A percentile compares a stretch with the other conserved stretches of the same genome.
Evolutionary conservation across 106 monocot species (phyloP).

Genomic region (Dendrobium huoshanense): DNA sequence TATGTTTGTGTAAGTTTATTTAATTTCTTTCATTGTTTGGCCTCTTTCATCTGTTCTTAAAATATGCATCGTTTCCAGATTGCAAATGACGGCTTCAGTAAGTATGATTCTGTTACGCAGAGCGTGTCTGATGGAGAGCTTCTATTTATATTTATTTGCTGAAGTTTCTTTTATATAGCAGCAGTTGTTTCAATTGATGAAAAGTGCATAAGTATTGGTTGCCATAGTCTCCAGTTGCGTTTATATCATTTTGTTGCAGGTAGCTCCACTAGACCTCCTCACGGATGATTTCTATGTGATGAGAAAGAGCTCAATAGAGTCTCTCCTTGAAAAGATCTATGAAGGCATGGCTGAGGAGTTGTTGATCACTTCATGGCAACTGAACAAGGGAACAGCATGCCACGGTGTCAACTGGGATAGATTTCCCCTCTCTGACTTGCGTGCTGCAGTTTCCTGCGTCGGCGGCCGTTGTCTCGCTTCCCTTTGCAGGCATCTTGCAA

Average conservation of each 20-base stretch:
- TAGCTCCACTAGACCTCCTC: constrained; percentile 68
- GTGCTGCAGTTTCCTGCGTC: constrained; percentile 69
- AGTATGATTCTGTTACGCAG: too few species aligned
- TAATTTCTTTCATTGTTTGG: too few species aligned
- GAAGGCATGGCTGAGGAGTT: constrained; percentile 82
- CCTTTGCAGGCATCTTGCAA: constrained; percentile 58
- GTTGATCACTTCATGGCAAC: constrained; percentile 70
- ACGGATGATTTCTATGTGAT: constrained; percentile 76
- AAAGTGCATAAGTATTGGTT: too few species aligned
- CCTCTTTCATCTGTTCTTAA: too few species aligned
- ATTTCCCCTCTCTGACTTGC: constrained; percentile 62
- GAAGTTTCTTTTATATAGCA: too few species aligned
- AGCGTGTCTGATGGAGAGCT: too few species aligned
- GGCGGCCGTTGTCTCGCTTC: constrained; percentile 51
- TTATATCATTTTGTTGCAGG: constrained; percentile 29
- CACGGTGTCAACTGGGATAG: constrained; percentile 79
- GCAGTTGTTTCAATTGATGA: too few species aligned
- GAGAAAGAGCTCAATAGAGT: constrained; percentile 57
- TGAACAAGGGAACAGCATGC: constrained; percentile 59
- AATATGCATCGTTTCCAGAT: too few species aligned
- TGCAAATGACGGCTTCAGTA: too few species aligned
- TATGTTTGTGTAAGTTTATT: too few species aligned
- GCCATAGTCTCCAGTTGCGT: too few species aligned
- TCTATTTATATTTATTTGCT: too few species aligned
- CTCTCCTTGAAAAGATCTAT: constrained; percentile 52